phyloP scores from a whole-genome alignment of 1,284 basidiomycete genomes.

The Apiotrichum brassicae region DNA sequence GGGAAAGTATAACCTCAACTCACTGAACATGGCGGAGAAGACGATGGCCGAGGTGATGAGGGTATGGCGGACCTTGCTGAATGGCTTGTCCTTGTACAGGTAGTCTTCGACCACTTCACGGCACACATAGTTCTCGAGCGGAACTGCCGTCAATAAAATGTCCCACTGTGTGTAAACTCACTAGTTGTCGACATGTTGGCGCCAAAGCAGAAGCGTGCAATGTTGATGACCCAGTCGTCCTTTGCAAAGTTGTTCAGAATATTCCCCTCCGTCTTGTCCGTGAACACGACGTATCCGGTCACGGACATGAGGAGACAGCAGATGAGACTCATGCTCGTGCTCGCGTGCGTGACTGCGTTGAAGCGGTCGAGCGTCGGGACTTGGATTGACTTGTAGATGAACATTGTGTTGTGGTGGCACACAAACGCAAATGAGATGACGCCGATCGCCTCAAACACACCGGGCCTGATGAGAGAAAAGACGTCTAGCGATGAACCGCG shows the following conservation, averaged over 20 bases:
- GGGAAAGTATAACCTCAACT: slow-evolving; percentile 78
- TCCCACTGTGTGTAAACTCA: too few relatives aligned
- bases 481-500: slow-evolving; percentile 60
- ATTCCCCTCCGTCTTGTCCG: slow-evolving; percentile 87
- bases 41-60: slow-evolving; percentile 85
- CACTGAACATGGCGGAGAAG: slow-evolving; percentile 80
- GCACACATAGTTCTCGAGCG: slow-evolving; percentile 35
- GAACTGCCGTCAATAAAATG: slow-evolving; percentile 36
- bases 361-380: slow-evolving; percentile 86
- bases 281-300: slow-evolving; percentile 90
- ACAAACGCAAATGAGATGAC: slow-evolving; percentile 89
- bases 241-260: slow-evolving; percentile 85
- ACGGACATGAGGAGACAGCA: slow-evolving; percentile 78
- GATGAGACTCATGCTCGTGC: slow-evolving; percentile 71
- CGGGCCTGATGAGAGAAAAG: slow-evolving; percentile 66
- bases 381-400: slow-evolving; percentile 88
- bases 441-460: slow-evolving; percentile 84
- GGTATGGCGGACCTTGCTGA: slow-evolving; percentile 74
- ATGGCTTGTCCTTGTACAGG: slow-evolving; percentile 79
- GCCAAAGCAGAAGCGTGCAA: slow-evolving; percentile 92
- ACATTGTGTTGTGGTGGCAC: slow-evolving; percentile 85
- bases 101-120: slow-evolving; percentile 79
- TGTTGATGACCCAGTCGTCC: slow-evolving; percentile 76
- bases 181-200: slow-evolving; percentile 95
- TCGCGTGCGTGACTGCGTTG: slow-evolving; percentile 84